These are phyloP conservation scores for Syzygium syzygioides DNA, from an alignment of 441 rosid species.

Conservation along the genomic window DNA sequence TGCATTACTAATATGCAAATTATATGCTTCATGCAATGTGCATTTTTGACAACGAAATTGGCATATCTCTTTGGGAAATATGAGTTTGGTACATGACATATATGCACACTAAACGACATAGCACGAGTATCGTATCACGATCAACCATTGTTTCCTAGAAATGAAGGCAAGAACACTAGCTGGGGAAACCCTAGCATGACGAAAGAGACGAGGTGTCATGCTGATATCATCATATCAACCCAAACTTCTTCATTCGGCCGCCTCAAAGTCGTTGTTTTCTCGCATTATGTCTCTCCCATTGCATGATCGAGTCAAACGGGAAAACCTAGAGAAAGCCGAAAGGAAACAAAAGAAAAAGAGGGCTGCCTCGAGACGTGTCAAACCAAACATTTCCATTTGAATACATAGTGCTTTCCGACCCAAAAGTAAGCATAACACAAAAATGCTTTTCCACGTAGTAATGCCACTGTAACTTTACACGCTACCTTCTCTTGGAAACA, in stretches of 20 bases:
- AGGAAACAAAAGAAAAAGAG: neutral
- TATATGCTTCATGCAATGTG: neutral
- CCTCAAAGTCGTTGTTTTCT: neutral
- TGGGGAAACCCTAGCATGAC: neutral
- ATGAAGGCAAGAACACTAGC: neutral
- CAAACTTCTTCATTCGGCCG: neutral
- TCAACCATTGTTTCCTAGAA: neutral
- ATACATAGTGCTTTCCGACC: neutral
- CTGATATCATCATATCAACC: neutral
- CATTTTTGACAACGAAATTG: neutral
- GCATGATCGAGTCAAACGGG: neutral
- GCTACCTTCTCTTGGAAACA: neutral
- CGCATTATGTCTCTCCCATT: neutral
- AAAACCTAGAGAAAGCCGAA: neutral
- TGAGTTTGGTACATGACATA: neutral
- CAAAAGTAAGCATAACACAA: neutral
- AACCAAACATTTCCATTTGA: neutral
- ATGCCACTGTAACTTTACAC: neutral
- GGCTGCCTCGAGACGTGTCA: neutral
- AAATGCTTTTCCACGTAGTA: neutral
- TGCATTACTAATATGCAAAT: neutral
- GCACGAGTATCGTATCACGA: too few species aligned
- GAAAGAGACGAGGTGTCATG: neutral
- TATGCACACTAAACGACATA: neutral
- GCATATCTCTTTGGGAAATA: neutral